Base-by-base conservation (phyloP, 2,329 filamentous ascomycete genomes). In the Cylindrodendrum hubeiense region DNA sequence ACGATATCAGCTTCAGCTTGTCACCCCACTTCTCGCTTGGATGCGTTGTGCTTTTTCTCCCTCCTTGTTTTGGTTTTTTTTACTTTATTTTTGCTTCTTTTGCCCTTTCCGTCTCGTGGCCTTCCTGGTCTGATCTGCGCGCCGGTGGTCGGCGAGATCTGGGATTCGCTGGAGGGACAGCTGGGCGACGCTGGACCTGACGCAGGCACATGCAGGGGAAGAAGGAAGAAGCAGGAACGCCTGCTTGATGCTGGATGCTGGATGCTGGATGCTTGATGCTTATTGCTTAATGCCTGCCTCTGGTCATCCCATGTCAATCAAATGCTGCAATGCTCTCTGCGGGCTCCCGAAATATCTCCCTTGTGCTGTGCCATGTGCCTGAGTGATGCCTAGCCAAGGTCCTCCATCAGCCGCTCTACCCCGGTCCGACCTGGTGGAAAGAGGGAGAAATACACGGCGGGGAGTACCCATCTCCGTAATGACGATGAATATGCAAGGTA, bases 201-300 rank as follows among this genome's bases (percentile, higher is more conserved):
- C 60, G 64, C 66, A 74, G 60, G 55, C 46, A 62, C 61, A 60
- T 71, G 65, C 67, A 73, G 60, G 66, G 64, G 53, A 70, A 60
- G 44, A 47, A 61, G 47, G 43, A 67, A 65, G 60, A 61, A 65
- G 61, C 64, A 67, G 65, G 65, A 68, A 63, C 56, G 37, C 60
- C 47, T 67, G 41, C 33, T 58, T 43, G 22, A 58, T 30, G 33
- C 56, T 34, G 49, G 47, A 46, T 52, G 24, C 49, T 26, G 22
- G 47, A 41, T 39, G 46, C 33, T 39, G 28, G 44, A 41, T 15
- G 41, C 43, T 55, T 33, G 44, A 30, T 21, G 46, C 47, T 33
- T 21, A 33, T 50, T 50, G 47, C 47, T 33, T 34, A 21, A 33
- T 50, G 17, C 12, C 21, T n/a, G 26, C 47, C n/a, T 33, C n/a